A percentile compares a stretch with the other conserved stretches of the same genome.
Conservation (phyloP, 345 rosid genomes). For the Adansonia digitata region DNA sequence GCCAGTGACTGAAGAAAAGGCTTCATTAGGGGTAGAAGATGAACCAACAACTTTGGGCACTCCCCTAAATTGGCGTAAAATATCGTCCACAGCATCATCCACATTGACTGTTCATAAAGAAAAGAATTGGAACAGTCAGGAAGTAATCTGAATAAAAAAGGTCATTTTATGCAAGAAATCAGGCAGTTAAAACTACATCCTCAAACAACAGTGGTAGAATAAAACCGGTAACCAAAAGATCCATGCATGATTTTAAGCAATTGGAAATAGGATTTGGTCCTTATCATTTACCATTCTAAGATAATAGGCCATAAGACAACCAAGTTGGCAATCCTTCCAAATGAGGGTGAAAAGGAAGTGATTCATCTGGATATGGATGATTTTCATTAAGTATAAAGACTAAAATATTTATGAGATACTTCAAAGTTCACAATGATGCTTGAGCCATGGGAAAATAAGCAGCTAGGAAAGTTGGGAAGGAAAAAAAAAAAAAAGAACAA, state of each 20-base stretch:
- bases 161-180: neutral
- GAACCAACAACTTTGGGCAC: slow-evolving; percentile 74
- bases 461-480: too few relatives aligned
- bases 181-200: slow-evolving; percentile 4
- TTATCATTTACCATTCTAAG: neutral
- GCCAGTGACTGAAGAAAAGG: slow-evolving; percentile 21
- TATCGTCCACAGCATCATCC: slow-evolving; percentile 97
- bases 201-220: neutral
- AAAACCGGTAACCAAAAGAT: neutral
- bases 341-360: neutral
- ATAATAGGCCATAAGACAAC: neutral
- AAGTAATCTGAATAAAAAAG: neutral
- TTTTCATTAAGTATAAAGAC: neutral
- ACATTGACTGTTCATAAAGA: slow-evolving; percentile 64
- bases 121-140: neutral
- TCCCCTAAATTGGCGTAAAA: slow-evolving; percentile 87
- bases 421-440: neutral
- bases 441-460: neutral
- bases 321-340: neutral
- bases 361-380: neutral
- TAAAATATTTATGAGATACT: neutral
- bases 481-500: too few relatives aligned
- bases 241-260: neutral
- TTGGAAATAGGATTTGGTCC: neutral
- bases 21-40: slow-evolving; percentile 40